Percentiles rank a stretch among this genome's conserved stretches.
Evolutionary conservation across 163 green algal species (phyloP).

Genomic region (Chloromonas sp.): DNA sequence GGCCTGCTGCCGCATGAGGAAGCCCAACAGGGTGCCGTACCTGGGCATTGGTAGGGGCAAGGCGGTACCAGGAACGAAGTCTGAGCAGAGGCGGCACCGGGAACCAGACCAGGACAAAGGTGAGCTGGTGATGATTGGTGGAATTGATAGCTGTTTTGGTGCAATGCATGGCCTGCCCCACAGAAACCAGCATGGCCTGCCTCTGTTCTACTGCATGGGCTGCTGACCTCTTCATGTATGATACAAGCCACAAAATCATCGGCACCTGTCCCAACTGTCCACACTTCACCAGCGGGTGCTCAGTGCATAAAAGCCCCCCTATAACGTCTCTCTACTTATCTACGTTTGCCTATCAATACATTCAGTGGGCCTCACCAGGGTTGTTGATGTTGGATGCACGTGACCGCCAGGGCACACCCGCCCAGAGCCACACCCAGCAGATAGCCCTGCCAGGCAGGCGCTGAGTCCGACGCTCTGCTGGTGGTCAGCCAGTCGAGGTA

Average conservation of each 20-base stretch:
- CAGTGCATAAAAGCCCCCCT: background rate
- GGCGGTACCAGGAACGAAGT: background rate
- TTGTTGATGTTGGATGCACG: conserved; percentile 45
- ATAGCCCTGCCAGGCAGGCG: conserved; percentile 67
- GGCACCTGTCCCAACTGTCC: background rate
- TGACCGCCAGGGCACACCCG: conserved; percentile 41
- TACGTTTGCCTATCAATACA: conserved; percentile 49
- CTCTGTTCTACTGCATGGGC: too few relatives aligned
- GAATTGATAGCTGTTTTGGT: background rate
- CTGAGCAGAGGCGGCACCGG: background rate
- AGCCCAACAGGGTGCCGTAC: conserved; percentile 61
- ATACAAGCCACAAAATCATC: too few relatives aligned
- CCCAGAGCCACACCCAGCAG: conserved; percentile 53
- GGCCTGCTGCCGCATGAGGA: conserved; percentile 57
- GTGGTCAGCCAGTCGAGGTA: too few relatives aligned
- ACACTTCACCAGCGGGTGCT: background rate
- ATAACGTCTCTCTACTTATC: background rate
- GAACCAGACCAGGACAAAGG: background rate
- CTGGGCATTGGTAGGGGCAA: conserved; percentile 13
- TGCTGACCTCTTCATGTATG: too few relatives aligned
- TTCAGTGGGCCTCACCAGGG: too few relatives aligned
- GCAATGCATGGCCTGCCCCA: background rate
- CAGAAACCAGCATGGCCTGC: background rate
- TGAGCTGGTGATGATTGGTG: background rate
- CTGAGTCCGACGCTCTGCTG: too few relatives aligned